Evolutionary conservation across 2,329 filamentous ascomycete genomes (phyloP), one percentile per base, ranked within the genome.

Genomic region (Cryphonectria radicalis): DNA sequence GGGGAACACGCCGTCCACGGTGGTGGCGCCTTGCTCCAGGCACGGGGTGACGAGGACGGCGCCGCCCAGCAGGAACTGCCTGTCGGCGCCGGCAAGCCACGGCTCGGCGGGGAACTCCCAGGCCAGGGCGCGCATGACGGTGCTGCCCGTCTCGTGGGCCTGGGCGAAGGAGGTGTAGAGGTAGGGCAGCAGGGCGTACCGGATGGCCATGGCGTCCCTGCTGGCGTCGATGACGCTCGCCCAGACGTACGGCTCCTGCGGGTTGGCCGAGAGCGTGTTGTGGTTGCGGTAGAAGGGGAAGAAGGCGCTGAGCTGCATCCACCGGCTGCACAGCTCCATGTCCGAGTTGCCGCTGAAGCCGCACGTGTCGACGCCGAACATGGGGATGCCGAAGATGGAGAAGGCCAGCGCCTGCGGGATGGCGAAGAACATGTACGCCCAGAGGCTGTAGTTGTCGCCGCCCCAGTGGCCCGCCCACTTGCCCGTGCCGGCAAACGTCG

Each of bases 381-480:
- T 93, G 14, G 92, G 92, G 53, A 94, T 89, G 42, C 91, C 91
- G 74, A 92, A 93, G 5, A 94, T 84, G 1, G 88, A 89, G 80
- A 94, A 95, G 3, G 88, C 90, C 0, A 97, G 84, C 1, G 92
- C 92, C 79, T 95, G 92, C 0, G 92, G 89, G 76, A 96, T 96
- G 14, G 90, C 90, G 79, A 92, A 90, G 80, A 88, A 92, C 88
- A 95, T 92, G 78, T 90, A 92, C 0, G 87, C 85, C 89, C 91
- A 95, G 19, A 88, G 86, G 3, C 90, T 91, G 25, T 84, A 82
- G 77, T 94, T 95, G 79, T 95, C 90, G 46, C 91, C 92, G 42
- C 93, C 92, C 93, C 93, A 97, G 80, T 96, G 93, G 0, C 92
- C 93, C 1, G 92, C 91, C 82, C 88, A 92, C 78, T 89, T 89